Evolutionary conservation across 495 filamentous ascomycete species (phyloP).

Genomic region (Penicillium salamii): DNA sequence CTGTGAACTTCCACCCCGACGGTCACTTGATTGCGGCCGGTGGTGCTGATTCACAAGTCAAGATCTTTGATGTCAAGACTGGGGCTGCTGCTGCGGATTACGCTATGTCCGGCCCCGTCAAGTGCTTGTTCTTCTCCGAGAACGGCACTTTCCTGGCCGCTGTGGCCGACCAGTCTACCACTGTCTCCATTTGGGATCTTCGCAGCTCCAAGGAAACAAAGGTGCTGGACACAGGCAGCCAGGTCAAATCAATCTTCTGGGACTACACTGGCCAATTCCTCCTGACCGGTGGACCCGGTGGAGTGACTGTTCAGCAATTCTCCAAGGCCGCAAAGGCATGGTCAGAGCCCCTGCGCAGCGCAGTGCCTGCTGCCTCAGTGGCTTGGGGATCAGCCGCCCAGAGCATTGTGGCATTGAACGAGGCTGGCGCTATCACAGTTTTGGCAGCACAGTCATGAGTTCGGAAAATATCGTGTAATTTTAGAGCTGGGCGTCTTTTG

Average conservation of each 20-base stretch:
- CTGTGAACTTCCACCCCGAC: constrained; percentile 89
- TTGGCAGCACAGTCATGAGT: constrained; percentile 49
- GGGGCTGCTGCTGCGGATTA: constrained; percentile 69
- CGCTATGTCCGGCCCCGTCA: constrained; percentile 61
- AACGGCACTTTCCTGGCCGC: constrained; percentile 96
- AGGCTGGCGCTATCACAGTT: constrained; percentile 69
- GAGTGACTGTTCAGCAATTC: constrained; percentile 85
- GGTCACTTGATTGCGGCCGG: constrained; percentile 90
- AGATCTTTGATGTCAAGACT: constrained; percentile 79
- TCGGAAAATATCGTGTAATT: constrained; percentile 30
- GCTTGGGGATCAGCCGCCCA: constrained; percentile 75
- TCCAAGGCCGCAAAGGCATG: constrained; percentile 78
- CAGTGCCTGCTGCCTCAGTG: constrained; percentile 67
- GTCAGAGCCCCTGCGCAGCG: constrained; percentile 80
- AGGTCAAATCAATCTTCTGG: constrained; percentile 72
- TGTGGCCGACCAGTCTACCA: constrained; percentile 65
- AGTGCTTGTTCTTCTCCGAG: constrained; percentile 83
- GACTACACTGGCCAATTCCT: constrained; percentile 96
- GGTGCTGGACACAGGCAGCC: constrained; percentile 76
- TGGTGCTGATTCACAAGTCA: constrained; percentile 69
- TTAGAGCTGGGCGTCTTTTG: constrained; percentile 23
- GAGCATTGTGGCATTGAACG: constrained; percentile 69
- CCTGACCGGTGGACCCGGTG: constrained; percentile 74
- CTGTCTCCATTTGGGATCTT: constrained; percentile 84
- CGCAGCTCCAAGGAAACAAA: constrained; percentile 77